Conservation (phyloP, 1,284 basidiomycete species). For the Ganoderma sp. region DNA sequence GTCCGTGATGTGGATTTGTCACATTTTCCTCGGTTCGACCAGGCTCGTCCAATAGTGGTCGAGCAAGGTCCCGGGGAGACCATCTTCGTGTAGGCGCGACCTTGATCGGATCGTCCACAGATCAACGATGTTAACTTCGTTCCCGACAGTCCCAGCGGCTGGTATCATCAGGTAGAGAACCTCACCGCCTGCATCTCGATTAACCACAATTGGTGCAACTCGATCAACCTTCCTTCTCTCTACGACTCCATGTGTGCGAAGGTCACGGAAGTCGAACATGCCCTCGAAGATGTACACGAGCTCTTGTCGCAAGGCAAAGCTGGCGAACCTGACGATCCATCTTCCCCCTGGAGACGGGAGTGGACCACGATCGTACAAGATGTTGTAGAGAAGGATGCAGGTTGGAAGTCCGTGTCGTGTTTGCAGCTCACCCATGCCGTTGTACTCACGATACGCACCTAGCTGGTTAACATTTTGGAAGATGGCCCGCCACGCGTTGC, state of each 20-base stretch:
- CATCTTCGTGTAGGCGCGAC: constrained; percentile 39
- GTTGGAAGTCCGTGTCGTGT: constrained; percentile 39
- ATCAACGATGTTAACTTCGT: not conserved
- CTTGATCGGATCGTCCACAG: not conserved
- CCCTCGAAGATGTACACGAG: constrained; percentile 41
- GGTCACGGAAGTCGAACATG: constrained; percentile 39
- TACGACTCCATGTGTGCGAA: constrained; percentile 42
- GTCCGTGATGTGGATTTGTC: constrained; percentile 35
- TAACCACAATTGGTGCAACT: constrained; percentile 45
- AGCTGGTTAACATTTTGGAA: constrained; percentile 43
- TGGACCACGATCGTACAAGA: constrained; percentile 42
- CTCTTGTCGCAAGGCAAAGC: constrained; percentile 29
- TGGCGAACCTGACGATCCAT: not conserved
- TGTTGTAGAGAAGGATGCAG: constrained; percentile 43
- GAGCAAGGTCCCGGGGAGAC: constrained; percentile 41
- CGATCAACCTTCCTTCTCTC: constrained; percentile 40
- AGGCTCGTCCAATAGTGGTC: constrained; percentile 35
- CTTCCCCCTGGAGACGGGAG: constrained; percentile 33
- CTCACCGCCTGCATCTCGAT: constrained; percentile 42
- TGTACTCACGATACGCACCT: not conserved
- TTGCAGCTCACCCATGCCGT: not conserved
- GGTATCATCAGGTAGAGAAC: constrained; percentile 44
- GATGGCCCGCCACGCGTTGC: constrained; percentile 39
- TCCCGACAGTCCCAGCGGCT: constrained; percentile 38
- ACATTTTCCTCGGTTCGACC: constrained; percentile 31